phyloP scores from a whole-genome alignment of 495 filamentous ascomycete genomes.

The Articulospora tetracladia region DNA sequence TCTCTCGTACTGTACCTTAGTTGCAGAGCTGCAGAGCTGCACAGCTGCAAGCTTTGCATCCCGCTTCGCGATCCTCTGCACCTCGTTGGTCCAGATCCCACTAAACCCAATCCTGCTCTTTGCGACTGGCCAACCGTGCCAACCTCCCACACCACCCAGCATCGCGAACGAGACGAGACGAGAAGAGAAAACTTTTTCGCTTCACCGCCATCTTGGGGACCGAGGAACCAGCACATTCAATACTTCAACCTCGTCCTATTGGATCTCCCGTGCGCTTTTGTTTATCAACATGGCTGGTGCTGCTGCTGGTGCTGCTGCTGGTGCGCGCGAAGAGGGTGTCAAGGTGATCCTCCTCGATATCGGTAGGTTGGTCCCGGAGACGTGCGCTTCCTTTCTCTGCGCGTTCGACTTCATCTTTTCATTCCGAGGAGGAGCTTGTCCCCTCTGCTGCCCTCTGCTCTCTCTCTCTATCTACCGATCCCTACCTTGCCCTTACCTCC shows the following conservation, averaged over 20 bases:
- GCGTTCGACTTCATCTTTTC: not conserved
- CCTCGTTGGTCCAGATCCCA: slow-evolving; percentile 15
- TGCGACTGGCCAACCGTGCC: slow-evolving; percentile 13
- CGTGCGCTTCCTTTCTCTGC: not conserved
- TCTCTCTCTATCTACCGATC: no score
- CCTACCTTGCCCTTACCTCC: no score
- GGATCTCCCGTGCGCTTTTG: not conserved
- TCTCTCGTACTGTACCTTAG: slow-evolving; percentile 4
- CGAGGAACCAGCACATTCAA: not conserved
- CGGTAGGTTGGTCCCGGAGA: slow-evolving; percentile 25
- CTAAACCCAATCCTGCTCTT: slow-evolving; percentile 20
- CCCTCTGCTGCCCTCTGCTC: no score
- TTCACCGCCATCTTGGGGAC: slow-evolving; percentile 25
- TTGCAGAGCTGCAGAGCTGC: no score
- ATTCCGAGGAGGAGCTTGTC: no score
- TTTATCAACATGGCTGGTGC: not conserved
- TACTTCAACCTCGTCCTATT: not conserved
- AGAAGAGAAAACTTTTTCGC: slow-evolving; percentile 8
- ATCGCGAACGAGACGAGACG: no score
- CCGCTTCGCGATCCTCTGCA: not conserved
- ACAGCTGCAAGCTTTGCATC: no score
- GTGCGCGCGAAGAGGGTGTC: slow-evolving; percentile 2
- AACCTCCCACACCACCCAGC: not conserved
- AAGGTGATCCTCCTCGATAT: slow-evolving; percentile 33
- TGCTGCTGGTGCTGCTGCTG: not conserved